Evolutionary conservation across 75 land plant genomes (phyloP).

Genomic region (Azolla pinnata): DNA sequence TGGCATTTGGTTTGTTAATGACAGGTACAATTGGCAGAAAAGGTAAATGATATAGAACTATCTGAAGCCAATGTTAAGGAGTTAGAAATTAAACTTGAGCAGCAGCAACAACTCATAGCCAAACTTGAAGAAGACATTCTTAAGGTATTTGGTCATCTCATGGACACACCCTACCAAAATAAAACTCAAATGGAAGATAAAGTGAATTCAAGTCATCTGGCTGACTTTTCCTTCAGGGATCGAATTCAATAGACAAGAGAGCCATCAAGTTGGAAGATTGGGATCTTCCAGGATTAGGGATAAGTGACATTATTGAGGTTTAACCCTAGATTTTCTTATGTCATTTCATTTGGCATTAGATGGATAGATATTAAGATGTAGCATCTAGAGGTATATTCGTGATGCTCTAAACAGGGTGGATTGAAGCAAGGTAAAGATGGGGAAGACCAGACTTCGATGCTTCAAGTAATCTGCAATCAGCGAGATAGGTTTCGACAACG

Average conservation of each 20-base stretch:
- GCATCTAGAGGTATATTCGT: no score
- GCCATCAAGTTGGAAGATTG: slow-evolving; percentile 62
- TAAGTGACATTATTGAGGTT: no score
- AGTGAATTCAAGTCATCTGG: background rate
- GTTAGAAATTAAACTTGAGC: slow-evolving; percentile 52
- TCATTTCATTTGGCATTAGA: no score
- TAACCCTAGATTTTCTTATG: no score
- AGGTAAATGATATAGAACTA: slow-evolving; percentile 37
- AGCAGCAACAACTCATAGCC: slow-evolving; percentile 74
- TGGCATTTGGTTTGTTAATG: no score
- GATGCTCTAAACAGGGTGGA: slow-evolving; percentile 47
- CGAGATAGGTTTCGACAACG: slow-evolving; percentile 89
- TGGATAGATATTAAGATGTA: no score
- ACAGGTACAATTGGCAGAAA: slow-evolving; percentile 87
- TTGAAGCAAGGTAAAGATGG: slow-evolving; percentile 36
- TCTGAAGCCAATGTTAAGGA: slow-evolving; percentile 55
- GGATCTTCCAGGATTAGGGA: slow-evolving; percentile 67
- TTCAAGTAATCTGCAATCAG: slow-evolving; percentile 90
- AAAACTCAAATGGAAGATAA: background rate
- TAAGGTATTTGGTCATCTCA: slow-evolving; percentile 38
- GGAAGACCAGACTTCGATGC: slow-evolving; percentile 94
- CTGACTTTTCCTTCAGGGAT: slow-evolving; percentile 49
- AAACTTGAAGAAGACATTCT: slow-evolving; percentile 93
- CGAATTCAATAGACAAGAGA: slow-evolving; percentile 54
- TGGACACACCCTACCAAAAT: background rate